Evolutionary conservation across 495 filamentous ascomycete species (phyloP).

Genomic region (Bryoglossum gracile): DNA sequence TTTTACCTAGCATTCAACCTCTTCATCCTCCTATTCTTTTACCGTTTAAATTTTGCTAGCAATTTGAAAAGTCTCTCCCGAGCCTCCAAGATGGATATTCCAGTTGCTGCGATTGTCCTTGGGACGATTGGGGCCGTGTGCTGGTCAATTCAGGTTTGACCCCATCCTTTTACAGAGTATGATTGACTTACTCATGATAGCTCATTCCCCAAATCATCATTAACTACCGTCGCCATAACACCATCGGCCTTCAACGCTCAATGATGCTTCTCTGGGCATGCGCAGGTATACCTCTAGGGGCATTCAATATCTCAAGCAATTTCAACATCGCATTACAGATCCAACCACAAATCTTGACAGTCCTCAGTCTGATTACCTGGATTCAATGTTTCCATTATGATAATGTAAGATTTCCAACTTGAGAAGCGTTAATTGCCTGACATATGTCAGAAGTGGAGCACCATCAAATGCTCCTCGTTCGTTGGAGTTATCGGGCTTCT

Average conservation of each 20-base stretch:
- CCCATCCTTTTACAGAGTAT: constrained; percentile 1
- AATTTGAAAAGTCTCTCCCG: too few relatives aligned
- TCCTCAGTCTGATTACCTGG: constrained; percentile 57
- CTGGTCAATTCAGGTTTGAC: constrained; percentile 10
- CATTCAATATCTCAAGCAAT: constrained; percentile 54
- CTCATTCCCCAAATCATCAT: constrained; percentile 58
- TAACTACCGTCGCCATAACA: constrained; percentile 54
- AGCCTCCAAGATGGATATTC: constrained; percentile 53
- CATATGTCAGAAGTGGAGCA: constrained; percentile 35
- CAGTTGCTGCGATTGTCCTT: constrained; percentile 47
- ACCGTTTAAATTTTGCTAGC: too few relatives aligned
- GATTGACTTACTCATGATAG: constrained; percentile 27
- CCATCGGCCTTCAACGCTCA: constrained; percentile 49
- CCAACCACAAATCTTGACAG: constrained; percentile 55
- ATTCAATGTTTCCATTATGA: constrained; percentile 59
- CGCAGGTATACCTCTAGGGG: constrained; percentile 56
- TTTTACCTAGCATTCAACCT: too few relatives aligned
- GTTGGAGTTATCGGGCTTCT: constrained; percentile 32
- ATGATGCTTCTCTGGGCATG: constrained; percentile 65
- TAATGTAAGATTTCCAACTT: constrained; percentile 26
- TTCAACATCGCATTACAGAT: constrained; percentile 54
- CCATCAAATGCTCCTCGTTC: constrained; percentile 35
- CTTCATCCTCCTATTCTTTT: too few relatives aligned
- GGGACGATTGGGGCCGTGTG: constrained; percentile 50
- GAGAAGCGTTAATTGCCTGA: neutral